A percentile compares a stretch with the other conserved stretches of the same genome.
These are phyloP conservation scores for Kalmusia sp. DNA, from an alignment of 2,329 filamentous ascomycete species.

Conservation along the genomic window DNA sequence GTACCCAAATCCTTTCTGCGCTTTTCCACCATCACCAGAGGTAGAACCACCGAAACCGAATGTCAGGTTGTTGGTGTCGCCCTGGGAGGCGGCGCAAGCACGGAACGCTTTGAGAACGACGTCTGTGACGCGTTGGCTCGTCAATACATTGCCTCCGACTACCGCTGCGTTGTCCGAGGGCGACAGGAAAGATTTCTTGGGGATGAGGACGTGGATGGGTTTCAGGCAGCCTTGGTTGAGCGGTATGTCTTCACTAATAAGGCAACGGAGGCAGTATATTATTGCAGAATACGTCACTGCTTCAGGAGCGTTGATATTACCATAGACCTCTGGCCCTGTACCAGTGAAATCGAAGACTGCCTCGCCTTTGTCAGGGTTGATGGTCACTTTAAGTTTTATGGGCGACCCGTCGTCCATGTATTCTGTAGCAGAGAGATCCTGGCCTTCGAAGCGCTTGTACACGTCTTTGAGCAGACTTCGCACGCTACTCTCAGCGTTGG, in stretches of 20 bases:
- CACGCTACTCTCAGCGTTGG: constrained; percentile 79
- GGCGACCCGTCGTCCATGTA: constrained; percentile 89
- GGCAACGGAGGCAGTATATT: constrained; percentile 82
- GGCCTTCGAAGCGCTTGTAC: constrained; percentile 71
- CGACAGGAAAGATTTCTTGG: constrained; percentile 74
- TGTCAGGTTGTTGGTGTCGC: constrained; percentile 84
- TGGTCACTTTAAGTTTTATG: constrained; percentile 76
- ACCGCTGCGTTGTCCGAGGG: constrained; percentile 80
- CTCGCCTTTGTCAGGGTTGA: constrained; percentile 75
- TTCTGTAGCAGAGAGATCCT: constrained; percentile 76
- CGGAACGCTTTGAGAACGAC: constrained; percentile 82
- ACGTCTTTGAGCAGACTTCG: constrained; percentile 75
- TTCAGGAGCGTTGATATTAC: constrained; percentile 80
- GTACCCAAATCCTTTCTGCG: constrained; percentile 82
- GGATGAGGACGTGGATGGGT: constrained; percentile 77
- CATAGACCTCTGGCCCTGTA: constrained; percentile 81
- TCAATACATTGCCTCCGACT: constrained; percentile 83
- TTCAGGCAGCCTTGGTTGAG: constrained; percentile 85
- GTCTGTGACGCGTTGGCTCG: constrained; percentile 78
- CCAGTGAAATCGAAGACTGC: constrained; percentile 81
- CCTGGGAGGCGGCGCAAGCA: constrained; percentile 80
- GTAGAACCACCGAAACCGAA: constrained; percentile 75
- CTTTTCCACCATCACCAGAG: constrained; percentile 49
- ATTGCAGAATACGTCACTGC: constrained; percentile 85
- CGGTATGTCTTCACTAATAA: constrained; percentile 83